Base-by-base conservation (phyloP, 495 filamentous ascomycete species). In the Annulohypoxylon stygium region DNA sequence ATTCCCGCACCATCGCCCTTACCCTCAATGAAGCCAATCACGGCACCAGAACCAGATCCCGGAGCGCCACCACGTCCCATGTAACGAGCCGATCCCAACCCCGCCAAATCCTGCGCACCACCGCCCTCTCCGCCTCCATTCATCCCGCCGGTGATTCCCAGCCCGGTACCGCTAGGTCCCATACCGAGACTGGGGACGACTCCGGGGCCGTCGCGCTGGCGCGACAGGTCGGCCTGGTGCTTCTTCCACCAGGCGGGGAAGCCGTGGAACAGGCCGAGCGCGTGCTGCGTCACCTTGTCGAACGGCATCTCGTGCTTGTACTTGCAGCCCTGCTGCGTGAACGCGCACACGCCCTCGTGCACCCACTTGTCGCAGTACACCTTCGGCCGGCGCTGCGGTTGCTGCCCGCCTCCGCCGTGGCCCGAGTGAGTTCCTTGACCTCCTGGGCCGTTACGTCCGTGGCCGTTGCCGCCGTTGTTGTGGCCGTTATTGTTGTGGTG, bases 301-400 rank as follows among this genome's bases (percentile, higher is more conserved):
- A 81, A 79, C 0, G 94, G 94, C 89, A 97, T 95, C 75, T 95
- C 91, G 76, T 97, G 94, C 80, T 92, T 92, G 83, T 88, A 97
- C 71, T 90, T 85, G 80, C 94, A 97, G 2, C 94, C 94, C 75
- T 94, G 90, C 78, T 95, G 92, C 41, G 86, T 88, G 80, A 92
- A 97, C 74, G 92, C 92, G 79, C 94, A 97, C 59, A 91, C 88
- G 36, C 94, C 94, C 51, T 90, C 90, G 68, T 91, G 89, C 48
- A 97, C 89, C 93, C 93, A 97, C 79, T 93, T 92, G 39, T 92
- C 92, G 82, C 94, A 97, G 79, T 91, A 96, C 54, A 90, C 82
- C 77, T 97, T 97, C 18, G 70, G 68, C 16, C 78, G 78, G 20
- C 74, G 67, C 54, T 70, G 76, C 5, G 72, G 59, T 18, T 53